phyloP scores from a whole-genome alignment of 768 basidiomycete genomes.

The Agaricus blazei region DNA sequence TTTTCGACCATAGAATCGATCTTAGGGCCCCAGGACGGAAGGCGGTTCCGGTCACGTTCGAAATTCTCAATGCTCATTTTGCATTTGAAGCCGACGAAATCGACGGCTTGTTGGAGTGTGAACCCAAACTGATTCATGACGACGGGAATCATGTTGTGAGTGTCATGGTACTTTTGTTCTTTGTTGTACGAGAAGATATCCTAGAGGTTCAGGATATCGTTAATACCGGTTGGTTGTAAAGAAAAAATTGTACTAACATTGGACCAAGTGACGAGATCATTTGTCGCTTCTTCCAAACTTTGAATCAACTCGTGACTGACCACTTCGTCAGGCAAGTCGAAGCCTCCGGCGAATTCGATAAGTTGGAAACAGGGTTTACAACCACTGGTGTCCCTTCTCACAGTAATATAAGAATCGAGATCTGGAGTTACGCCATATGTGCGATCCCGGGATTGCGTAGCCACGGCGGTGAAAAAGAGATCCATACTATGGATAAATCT shows the following conservation, averaged over 20 bases:
- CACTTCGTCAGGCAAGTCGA: conserved; percentile 68
- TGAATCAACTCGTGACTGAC: conserved; percentile 58
- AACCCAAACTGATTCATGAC: conserved; percentile 57
- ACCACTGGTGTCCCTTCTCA: conserved; percentile 47
- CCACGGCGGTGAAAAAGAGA: conserved; percentile 64
- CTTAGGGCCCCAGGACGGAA: conserved; percentile 60
- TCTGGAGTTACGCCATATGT: conserved; percentile 50
- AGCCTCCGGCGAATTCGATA: conserved; percentile 66
- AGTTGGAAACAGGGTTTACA: conserved; percentile 76
- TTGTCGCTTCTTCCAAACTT: conserved; percentile 62
- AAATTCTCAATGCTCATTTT: conserved; percentile 48
- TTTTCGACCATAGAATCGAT: conserved; percentile 50
- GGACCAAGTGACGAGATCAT: conserved; percentile 78
- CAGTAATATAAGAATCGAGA: conserved; percentile 66
- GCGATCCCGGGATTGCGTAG: conserved; percentile 55
- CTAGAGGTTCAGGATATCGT: conserved; percentile 24
- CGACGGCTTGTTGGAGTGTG: conserved; percentile 54
- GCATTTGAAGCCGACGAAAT: conserved; percentile 61
- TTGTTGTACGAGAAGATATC: conserved; percentile 75
- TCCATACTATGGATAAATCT: conserved; percentile 69
- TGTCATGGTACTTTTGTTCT: conserved; percentile 64
- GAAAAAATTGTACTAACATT: conserved; percentile 44
- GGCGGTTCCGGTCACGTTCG: conserved; percentile 33
- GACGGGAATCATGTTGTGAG: conserved; percentile 68
- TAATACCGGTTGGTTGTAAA: background rate